Base-by-base conservation (phyloP, 2,329 filamentous ascomycete species). In the Phyllosticta ampelicida region DNA sequence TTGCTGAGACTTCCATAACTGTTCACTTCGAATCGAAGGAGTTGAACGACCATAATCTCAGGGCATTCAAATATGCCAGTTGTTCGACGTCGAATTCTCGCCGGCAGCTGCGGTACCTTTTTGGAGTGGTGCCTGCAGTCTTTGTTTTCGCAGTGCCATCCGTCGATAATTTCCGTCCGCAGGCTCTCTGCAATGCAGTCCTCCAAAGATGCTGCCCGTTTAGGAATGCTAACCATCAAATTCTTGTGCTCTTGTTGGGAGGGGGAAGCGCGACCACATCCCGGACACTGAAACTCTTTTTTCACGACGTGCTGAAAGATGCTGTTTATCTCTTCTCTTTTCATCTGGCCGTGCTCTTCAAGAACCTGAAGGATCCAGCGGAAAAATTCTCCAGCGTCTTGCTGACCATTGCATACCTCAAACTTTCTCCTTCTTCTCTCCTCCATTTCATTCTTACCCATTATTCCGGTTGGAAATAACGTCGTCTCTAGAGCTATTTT, bases 1-100 rank as follows among this genome's bases (percentile, higher is more conserved):
- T 55, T 55, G 56, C 2, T 23, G 8, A 9, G 26, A 19, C n/a
- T n/a, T 11, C 10, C 20, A 9, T 6, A 18, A 16, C 28, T 10
- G 11, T 28, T 44, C n/a, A 6, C 11, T 1, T 53, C 56, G 50
- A 64, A 62, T 8, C 62, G 62, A 19, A 48, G 36, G n/a, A 65
- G 54, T 8, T 64, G 60, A 20, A 65, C 29, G 21, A 56, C 21
- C 28, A 65, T 56, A 16, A 64, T 59, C 21, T 65, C 62, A 1
- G 63, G 63, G 2, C 55, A 60, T 9, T 55, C 49, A 11, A 54
- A 13, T 50, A 65, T 52, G 16, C 21, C 5, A 16, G 36, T 44
- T 5, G 13, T 36, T 36, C 9, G 9, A 4, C 29, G 29, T 36
- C 13, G 10, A 10, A 10, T 36, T 36, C 1, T 36, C 5, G 29